phyloP scores from a whole-genome alignment of 805 yeast genomes.

The Yamadazyma akitaensis region DNA sequence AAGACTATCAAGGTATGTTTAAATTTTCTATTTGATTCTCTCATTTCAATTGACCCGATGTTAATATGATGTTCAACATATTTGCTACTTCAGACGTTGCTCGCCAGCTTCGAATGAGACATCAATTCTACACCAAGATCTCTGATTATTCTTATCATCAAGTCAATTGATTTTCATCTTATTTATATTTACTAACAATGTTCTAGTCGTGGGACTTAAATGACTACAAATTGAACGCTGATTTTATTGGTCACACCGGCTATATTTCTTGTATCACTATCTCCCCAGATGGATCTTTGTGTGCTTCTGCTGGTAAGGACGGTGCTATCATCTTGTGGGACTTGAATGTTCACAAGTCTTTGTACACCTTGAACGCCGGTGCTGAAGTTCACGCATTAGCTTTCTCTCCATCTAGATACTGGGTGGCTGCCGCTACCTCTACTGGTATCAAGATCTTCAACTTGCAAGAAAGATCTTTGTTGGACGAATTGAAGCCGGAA shows the following conservation, averaged over 20 bases:
- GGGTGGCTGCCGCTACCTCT: slow-evolving; percentile 99
- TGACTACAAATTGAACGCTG: slow-evolving; percentile 84
- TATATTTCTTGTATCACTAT: slow-evolving; percentile 95
- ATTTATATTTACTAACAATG: slow-evolving; percentile 42
- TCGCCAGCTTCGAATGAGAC: slow-evolving; percentile 84
- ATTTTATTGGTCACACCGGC: slow-evolving; percentile 99
- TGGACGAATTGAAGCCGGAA: slow-evolving; percentile 98
- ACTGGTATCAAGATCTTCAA: slow-evolving; percentile 97
- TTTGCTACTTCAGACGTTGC: slow-evolving; percentile 99
- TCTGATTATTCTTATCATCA: slow-evolving; percentile 57
- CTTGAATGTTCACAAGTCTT: slow-evolving; percentile 76
- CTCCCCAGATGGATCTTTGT: slow-evolving; percentile 99
- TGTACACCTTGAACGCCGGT: slow-evolving; percentile 92
- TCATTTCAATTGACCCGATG: neutral
- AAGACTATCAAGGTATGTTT: slow-evolving; percentile 96
- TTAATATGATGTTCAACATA: slow-evolving; percentile 43
- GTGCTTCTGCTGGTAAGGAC: slow-evolving; percentile 99
- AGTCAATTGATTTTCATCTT: slow-evolving; percentile 5
- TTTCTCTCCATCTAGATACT: slow-evolving; percentile 99
- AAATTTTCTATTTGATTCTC: neutral
- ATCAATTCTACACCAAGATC: slow-evolving; percentile 93
- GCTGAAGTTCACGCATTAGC: slow-evolving; percentile 98
- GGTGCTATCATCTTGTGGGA: slow-evolving; percentile 99
- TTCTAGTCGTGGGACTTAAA: slow-evolving; percentile 89
- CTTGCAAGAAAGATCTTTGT: slow-evolving; percentile 89